These are phyloP conservation scores for Colletotrichum paranaense DNA, from an alignment of 2,329 filamentous ascomycete species.

Conservation along the genomic window DNA sequence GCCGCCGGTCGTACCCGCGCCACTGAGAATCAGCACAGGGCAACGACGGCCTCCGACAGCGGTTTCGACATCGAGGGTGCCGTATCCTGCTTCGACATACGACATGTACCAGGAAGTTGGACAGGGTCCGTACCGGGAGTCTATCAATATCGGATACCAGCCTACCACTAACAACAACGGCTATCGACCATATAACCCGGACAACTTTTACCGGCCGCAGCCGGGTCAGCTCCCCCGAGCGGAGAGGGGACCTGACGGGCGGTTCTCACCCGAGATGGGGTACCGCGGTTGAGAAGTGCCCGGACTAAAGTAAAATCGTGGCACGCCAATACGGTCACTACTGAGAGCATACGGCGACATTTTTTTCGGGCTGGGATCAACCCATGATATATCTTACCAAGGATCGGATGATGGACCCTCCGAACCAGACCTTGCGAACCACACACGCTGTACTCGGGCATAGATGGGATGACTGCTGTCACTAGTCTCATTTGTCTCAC, in stretches of 20 bases:
- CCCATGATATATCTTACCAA: background rate
- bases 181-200: constrained; percentile 19
- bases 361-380: background rate
- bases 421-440: background rate
- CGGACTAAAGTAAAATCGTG: background rate
- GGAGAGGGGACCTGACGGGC: constrained; percentile 27
- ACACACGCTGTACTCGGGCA: background rate
- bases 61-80: background rate
- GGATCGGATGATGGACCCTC: background rate
- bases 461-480: background rate
- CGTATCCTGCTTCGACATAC: constrained; percentile 23
- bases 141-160: constrained; percentile 28
- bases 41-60: background rate
- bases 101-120: constrained; percentile 25
- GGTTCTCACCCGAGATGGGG: constrained; percentile 1
- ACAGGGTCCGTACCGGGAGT: constrained; percentile 27
- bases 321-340: background rate
- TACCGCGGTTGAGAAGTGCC: background rate
- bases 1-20: constrained; percentile 1
- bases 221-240: constrained; percentile 29
- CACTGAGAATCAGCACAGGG: background rate
- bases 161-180: constrained; percentile 27
- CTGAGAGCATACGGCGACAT: background rate
- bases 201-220: constrained; percentile 6
- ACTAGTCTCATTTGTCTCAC: background rate